Evolutionary conservation across 257 asterid genomes (phyloP).

Genomic region (Forsythia viridissima): DNA sequence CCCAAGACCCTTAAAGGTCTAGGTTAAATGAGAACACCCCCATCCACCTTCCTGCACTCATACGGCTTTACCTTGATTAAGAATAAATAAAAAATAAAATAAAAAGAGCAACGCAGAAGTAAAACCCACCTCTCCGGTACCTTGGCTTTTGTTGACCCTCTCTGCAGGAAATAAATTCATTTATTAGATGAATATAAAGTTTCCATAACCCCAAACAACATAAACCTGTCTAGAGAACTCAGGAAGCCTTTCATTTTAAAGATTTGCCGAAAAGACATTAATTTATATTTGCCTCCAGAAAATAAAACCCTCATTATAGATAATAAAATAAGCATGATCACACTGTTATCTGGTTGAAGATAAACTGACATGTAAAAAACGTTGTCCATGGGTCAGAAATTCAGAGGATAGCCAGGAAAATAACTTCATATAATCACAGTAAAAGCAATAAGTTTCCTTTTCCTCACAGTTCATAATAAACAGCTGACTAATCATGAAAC

Average conservation of each 20-base stretch:
- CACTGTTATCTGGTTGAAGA: not conserved
- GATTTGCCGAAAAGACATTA: not conserved
- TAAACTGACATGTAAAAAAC: not conserved
- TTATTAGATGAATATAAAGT: conserved; percentile 28
- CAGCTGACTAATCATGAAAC: conserved; percentile 10
- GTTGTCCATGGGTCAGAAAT: not conserved
- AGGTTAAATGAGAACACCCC: not conserved
- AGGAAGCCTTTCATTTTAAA: not conserved
- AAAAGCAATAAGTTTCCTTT: not conserved
- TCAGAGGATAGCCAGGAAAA: not conserved
- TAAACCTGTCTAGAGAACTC: conserved; percentile 13
- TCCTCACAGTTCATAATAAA: not conserved
- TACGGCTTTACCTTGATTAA: not conserved
- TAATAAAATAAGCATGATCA: not conserved
- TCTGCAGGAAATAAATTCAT: conserved; percentile 53
- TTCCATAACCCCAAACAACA: conserved; percentile 5
- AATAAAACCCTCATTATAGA: not conserved
- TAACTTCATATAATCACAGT: not conserved
- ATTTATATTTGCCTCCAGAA: not conserved
- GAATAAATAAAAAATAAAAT: not conserved
- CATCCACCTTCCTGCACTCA: not conserved
- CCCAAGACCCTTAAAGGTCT: not conserved
- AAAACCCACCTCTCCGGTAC: conserved; percentile 50
- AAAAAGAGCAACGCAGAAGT: not conserved
- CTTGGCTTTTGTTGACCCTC: conserved; percentile 51